These are phyloP conservation scores for Puccinia horiana DNA, from an alignment of 1,284 basidiomycete genomes.

Conservation along the genomic window DNA sequence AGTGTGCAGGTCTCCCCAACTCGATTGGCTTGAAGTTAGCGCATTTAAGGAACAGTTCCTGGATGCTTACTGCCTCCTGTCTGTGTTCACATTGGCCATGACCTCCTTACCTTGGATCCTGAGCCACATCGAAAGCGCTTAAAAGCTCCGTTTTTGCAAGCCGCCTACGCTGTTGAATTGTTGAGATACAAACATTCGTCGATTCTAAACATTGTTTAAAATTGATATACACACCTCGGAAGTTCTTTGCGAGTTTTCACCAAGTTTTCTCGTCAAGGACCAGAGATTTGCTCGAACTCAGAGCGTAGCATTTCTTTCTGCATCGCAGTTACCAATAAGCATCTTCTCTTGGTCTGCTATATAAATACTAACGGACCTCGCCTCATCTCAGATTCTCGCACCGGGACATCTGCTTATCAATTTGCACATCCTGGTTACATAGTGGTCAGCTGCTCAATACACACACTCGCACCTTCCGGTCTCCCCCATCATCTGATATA, in stretches of 20 bases:
- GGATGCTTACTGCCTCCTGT: neutral
- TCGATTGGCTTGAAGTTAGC: constrained; percentile 5
- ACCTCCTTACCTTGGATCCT: constrained; percentile 1
- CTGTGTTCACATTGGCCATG: neutral
- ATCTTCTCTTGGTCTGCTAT: neutral
- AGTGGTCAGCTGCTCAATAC: neutral
- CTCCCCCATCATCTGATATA: no score
- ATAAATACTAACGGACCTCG: neutral
- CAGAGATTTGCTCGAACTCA: neutral
- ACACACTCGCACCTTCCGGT: neutral
- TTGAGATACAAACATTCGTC: neutral
- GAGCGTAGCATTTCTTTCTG: neutral
- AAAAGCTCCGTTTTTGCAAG: neutral
- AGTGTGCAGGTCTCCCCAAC: neutral
- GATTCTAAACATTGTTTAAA: neutral
- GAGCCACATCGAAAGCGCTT: neutral
- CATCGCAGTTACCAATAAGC: neutral
- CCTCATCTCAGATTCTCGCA: neutral
- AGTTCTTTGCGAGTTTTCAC: neutral
- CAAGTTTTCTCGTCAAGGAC: constrained; percentile 4
- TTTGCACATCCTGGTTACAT: constrained; percentile 23
- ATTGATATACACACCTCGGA: neutral
- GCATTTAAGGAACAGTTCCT: neutral
- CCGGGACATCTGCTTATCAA: constrained; percentile 3
- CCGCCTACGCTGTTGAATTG: neutral